phyloP scores from a whole-genome alignment of 2,329 filamentous ascomycete genomes.

The Neurospora crassa region DNA sequence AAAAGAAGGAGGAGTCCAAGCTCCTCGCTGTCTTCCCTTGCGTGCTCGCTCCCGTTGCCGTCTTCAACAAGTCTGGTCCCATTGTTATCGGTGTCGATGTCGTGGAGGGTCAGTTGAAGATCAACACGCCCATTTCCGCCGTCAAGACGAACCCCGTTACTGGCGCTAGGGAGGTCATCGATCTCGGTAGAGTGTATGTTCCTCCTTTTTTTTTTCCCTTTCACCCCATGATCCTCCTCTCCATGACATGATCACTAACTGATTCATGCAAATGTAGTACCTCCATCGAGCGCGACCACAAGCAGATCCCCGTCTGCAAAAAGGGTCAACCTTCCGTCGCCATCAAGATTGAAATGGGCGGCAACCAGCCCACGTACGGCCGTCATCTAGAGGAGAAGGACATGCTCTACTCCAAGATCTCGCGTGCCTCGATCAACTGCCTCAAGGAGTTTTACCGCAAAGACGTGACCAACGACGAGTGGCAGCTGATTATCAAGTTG shows the following conservation, averaged over 20 bases:
- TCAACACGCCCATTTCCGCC: slow-evolving; percentile 83
- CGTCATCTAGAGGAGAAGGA: slow-evolving; percentile 92
- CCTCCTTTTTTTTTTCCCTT: neutral
- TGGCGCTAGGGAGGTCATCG: slow-evolving; percentile 72
- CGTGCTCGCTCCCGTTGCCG: slow-evolving; percentile 76
- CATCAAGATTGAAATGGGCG: slow-evolving; percentile 90
- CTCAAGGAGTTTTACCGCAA: slow-evolving; percentile 91
- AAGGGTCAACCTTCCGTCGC: slow-evolving; percentile 96
- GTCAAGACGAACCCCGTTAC: slow-evolving; percentile 75
- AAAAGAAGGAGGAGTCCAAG: slow-evolving; percentile 95
- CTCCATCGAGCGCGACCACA: slow-evolving; percentile 95
- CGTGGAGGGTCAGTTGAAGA: slow-evolving; percentile 72
- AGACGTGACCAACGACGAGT: slow-evolving; percentile 87
- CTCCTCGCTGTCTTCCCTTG: slow-evolving; percentile 95
- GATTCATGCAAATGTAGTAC: slow-evolving; percentile 43
- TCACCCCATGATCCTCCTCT: neutral
- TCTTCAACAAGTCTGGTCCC: slow-evolving; percentile 97
- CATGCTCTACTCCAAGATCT: slow-evolving; percentile 77
- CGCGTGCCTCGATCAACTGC: slow-evolving; percentile 79
- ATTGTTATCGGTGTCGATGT: slow-evolving; percentile 96
- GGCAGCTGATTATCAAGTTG: slow-evolving; percentile 87
- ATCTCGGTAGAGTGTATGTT: slow-evolving; percentile 85
- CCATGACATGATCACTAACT: neutral
- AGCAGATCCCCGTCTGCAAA: slow-evolving; percentile 85
- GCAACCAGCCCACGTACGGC: slow-evolving; percentile 87